These are phyloP conservation scores for Beta macrorhiza DNA, from an alignment of 179 eudicot species.

Conservation along the genomic window DNA sequence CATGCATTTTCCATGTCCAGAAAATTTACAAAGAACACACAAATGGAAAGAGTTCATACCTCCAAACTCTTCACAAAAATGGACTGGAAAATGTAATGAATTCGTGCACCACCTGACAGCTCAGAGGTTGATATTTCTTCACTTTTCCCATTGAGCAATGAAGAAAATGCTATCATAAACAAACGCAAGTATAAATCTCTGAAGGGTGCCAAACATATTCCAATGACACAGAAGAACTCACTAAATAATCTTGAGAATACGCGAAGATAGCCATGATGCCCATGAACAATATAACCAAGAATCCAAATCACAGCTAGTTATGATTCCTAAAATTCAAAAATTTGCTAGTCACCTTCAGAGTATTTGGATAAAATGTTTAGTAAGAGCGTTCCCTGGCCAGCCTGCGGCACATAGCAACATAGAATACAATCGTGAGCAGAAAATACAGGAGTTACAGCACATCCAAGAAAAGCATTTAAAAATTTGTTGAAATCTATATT, in stretches of 20 bases:
- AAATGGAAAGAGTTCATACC: constrained; percentile 34
- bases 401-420: constrained; percentile 28
- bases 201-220: background rate
- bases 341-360: constrained; percentile 36
- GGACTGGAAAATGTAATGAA: constrained; percentile 60
- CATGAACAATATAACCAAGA: background rate
- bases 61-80: constrained; percentile 60
- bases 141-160: constrained; percentile 50
- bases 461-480: constrained; percentile 5
- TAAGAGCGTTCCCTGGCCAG: constrained; percentile 46
- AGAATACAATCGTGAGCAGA: constrained; percentile 13
- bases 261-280: constrained; percentile 14
- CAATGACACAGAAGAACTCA: background rate
- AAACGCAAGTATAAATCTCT: constrained; percentile 14
- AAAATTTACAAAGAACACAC: background rate
- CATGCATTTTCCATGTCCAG: constrained; percentile 4
- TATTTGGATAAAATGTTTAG: constrained; percentile 44
- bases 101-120: constrained; percentile 65
- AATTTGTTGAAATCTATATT: background rate
- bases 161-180: constrained; percentile 44
- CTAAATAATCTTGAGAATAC: background rate
- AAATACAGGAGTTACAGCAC: background rate
- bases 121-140: constrained; percentile 58
- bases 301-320: too few species aligned
- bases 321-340: background rate